Evolutionary conservation across 2,329 filamentous ascomycete genomes (phyloP).

Genomic region (Diplodia mutila): DNA sequence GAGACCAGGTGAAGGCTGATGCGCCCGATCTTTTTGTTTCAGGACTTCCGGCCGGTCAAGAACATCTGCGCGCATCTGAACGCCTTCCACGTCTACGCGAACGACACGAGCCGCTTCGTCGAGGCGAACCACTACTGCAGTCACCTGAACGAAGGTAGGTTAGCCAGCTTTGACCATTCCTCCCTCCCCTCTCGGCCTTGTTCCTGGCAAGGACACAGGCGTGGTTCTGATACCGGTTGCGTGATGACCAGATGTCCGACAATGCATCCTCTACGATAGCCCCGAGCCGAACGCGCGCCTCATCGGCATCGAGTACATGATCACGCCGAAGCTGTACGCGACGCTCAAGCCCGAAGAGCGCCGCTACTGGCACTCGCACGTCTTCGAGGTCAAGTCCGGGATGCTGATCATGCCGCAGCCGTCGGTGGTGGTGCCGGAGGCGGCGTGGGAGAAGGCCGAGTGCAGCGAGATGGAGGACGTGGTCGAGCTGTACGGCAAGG

Average conservation of each 20-base stretch:
- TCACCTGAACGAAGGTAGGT: conserved; percentile 66
- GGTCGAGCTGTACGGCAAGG: conserved; percentile 76
- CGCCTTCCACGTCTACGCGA: conserved; percentile 83
- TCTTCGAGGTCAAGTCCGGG: conserved; percentile 75
- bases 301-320: conserved; percentile 80
- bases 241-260: conserved; percentile 65
- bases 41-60: conserved; percentile 72
- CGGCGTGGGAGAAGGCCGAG: conserved; percentile 75
- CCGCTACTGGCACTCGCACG: conserved; percentile 77
- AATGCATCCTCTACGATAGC: conserved; percentile 84
- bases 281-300: conserved; percentile 68
- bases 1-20: conserved; percentile 7
- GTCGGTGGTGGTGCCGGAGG: conserved; percentile 53
- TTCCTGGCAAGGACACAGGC: not conserved
- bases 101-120: conserved; percentile 68
- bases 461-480: conserved; percentile 80
- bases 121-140: conserved; percentile 86
- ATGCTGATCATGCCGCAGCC: conserved; percentile 79
- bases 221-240: not conserved
- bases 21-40: not conserved
- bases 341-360: conserved; percentile 69
- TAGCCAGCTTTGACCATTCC: not conserved
- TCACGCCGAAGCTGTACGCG: conserved; percentile 69
- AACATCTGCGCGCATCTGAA: conserved; percentile 82
- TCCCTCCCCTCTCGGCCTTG: not conserved